A percentile compares a stretch with the other conserved stretches of the same genome.
Evolutionary conservation across 495 filamentous ascomycete species (phyloP).

Genomic region (Cercophora samala): DNA sequence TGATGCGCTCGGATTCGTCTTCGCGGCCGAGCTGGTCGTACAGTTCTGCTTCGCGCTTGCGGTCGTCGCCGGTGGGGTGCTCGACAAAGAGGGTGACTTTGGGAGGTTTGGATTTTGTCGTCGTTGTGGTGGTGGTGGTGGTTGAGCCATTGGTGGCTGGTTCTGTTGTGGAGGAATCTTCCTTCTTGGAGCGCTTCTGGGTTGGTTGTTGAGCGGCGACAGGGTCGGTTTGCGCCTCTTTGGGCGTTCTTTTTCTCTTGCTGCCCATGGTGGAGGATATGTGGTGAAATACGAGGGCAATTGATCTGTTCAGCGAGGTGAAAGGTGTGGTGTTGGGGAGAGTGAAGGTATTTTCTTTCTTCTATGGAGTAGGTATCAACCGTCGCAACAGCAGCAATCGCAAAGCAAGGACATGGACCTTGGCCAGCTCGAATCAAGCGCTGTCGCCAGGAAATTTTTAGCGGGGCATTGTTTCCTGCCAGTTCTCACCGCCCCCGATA

Average conservation of each 20-base stretch:
- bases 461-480: conserved; percentile 19
- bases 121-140: conserved; percentile 22
- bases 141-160: conserved; percentile 2
- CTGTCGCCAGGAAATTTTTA: conserved; percentile 15
- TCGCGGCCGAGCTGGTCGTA: conserved; percentile 54
- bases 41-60: conserved; percentile 47
- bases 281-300: neutral
- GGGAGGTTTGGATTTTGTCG: conserved; percentile 26
- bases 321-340: neutral
- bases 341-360: neutral
- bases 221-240: conserved; percentile 31
- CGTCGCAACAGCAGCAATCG: neutral
- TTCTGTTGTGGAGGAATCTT: conserved; percentile 17
- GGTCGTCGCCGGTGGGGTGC: conserved; percentile 39
- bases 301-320: neutral
- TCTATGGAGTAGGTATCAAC: neutral
- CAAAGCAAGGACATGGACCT: too few species aligned
- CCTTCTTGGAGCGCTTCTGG: conserved; percentile 44
- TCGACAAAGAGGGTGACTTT: conserved; percentile 42
- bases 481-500: conserved; percentile 13
- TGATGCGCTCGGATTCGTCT: conserved; percentile 47
- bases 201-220: conserved; percentile 27
- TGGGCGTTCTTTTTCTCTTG: conserved; percentile 45
- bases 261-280: conserved; percentile 31
- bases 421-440: too few species aligned